Conservation (phyloP, 208 protist species). For the Strigomonas culicis region DNA sequence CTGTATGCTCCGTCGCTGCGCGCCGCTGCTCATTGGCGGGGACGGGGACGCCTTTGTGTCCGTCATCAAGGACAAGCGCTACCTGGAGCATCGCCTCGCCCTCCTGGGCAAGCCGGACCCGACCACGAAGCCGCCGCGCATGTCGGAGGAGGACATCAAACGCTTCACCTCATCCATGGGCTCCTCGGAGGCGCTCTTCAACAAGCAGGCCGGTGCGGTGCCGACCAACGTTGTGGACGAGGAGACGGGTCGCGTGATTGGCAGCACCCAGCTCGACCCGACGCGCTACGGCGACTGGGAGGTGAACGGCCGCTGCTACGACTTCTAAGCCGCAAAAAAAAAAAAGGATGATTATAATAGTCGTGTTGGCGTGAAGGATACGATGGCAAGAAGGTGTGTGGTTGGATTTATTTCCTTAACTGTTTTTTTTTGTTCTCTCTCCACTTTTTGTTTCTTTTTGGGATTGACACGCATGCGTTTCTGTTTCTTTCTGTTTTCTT, state of each 20-base stretch:
- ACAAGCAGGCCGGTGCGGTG: constrained; percentile 72
- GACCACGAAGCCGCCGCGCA: constrained; percentile 27
- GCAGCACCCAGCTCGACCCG: constrained; percentile 78
- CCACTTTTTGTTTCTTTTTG: neutral
- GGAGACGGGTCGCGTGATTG: constrained; percentile 71
- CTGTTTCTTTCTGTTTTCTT: neutral
- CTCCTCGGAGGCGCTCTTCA: constrained; percentile 77
- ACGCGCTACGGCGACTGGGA: constrained; percentile 90
- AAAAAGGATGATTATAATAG: constrained; percentile 17
- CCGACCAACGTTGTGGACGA: constrained; percentile 87
- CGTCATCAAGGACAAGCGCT: constrained; percentile 68
- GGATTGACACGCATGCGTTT: neutral
- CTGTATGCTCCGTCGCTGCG: constrained; percentile 63
- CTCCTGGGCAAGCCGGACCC: constrained; percentile 68
- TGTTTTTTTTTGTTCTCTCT: neutral
- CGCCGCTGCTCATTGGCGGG: constrained; percentile 54
- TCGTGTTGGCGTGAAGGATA: no score
- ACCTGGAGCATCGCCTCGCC: constrained; percentile 80
- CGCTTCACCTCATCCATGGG: constrained; percentile 85
- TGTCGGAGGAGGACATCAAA: constrained; percentile 72
- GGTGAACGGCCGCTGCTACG: constrained; percentile 85
- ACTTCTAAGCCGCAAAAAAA: constrained; percentile 51
- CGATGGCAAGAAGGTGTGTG: neutral
- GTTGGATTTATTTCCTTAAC: neutral
- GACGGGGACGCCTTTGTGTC: constrained; percentile 74